Conservation (phyloP, 306 rosid species). For the Begonia masoniana region DNA sequence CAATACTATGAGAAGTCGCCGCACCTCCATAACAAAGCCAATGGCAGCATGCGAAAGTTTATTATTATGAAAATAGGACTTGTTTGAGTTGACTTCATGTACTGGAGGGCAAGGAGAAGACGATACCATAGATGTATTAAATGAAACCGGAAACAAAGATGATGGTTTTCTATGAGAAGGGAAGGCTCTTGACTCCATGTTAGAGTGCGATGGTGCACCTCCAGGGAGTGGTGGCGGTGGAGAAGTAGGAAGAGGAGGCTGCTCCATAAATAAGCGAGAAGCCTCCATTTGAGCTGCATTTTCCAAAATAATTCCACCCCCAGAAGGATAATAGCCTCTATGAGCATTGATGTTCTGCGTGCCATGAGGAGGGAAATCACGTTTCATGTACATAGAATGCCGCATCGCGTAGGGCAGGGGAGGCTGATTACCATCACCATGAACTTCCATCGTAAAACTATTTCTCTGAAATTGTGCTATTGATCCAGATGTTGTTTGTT, state of each 20-base stretch:
- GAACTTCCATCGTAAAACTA: background rate
- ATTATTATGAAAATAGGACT: slow-evolving; percentile 38
- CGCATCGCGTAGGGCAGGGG: slow-evolving; percentile 2
- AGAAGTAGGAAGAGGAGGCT: slow-evolving; percentile 68
- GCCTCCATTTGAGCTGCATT: slow-evolving; percentile 22
- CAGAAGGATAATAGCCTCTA: slow-evolving; percentile 18
- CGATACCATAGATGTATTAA: slow-evolving; percentile 18
- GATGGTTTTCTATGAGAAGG: slow-evolving; percentile 29
- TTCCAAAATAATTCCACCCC: slow-evolving; percentile 17
- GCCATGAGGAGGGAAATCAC: slow-evolving; percentile 6
- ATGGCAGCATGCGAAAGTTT: slow-evolving; percentile 31
- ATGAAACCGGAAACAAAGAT: slow-evolving; percentile 50
- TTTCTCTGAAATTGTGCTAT: slow-evolving; percentile 3
- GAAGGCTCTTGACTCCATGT: slow-evolving; percentile 17
- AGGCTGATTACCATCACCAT: slow-evolving; percentile 4
- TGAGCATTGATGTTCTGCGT: slow-evolving; percentile 11
- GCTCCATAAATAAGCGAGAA: slow-evolving; percentile 33
- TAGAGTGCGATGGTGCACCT: slow-evolving; percentile 25
- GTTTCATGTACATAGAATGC: too few relatives aligned
- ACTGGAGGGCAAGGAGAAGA: slow-evolving; percentile 31
- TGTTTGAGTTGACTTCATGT: slow-evolving; percentile 31
- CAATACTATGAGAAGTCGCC: slow-evolving; percentile 4
- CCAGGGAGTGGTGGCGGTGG: slow-evolving; percentile 73
- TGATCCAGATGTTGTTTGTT: slow-evolving; percentile 1
- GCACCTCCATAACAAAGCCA: slow-evolving; percentile 43